These are phyloP conservation scores for Poa pratensis DNA, from an alignment of 176 grass and related monocot species.

Conservation along the genomic window DNA sequence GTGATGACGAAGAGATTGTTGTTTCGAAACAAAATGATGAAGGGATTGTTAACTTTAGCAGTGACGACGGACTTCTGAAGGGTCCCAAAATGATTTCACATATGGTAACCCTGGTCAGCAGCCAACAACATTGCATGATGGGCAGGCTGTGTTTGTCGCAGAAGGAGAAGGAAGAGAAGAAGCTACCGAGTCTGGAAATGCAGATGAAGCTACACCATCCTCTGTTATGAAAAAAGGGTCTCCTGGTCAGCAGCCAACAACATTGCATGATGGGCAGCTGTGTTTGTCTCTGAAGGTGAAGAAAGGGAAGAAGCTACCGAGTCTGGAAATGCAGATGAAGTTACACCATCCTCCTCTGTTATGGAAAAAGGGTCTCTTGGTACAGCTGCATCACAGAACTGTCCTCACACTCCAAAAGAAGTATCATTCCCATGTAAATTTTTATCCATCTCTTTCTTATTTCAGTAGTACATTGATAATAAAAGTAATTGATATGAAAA, in stretches of 20 bases:
- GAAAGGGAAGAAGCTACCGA: neutral
- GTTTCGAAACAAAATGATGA: neutral
- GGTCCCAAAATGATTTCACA: neutral
- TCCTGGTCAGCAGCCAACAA: neutral
- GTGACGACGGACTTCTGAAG: neutral
- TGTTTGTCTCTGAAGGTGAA: neutral
- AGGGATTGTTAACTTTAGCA: neutral
- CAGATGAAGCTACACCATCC: constrained; percentile 1
- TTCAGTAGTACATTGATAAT: neutral
- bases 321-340: neutral
- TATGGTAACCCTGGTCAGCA: neutral
- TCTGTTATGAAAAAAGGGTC: neutral
- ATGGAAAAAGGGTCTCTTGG: neutral
- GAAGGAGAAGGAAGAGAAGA: neutral
- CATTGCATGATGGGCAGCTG: neutral
- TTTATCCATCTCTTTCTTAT: neutral
- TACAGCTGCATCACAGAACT: neutral
- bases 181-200: neutral
- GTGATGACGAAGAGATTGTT: constrained; percentile 1
- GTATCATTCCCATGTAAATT: neutral
- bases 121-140: neutral
- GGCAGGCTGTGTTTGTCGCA: neutral
- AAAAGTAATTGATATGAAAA: neutral
- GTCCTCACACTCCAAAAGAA: neutral
- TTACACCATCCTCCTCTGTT: constrained; percentile 14